phyloP scores from a whole-genome alignment of 768 basidiomycete species.

The Pholiota conissans region DNA sequence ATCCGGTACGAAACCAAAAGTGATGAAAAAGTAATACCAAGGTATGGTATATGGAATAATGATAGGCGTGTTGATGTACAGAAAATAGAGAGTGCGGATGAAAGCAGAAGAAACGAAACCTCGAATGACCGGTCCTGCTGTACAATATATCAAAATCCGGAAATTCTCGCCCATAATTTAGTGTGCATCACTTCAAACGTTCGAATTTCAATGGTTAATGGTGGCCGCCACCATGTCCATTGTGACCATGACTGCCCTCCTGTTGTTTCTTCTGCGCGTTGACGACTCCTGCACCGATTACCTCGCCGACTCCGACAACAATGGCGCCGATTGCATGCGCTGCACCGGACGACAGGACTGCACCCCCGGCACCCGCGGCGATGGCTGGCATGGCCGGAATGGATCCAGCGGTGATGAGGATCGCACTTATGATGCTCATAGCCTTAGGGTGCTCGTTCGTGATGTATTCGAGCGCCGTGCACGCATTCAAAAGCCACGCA shows the following conservation, averaged over 20 bases:
- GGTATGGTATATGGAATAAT: background rate
- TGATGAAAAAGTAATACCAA: no score
- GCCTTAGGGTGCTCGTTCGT: conserved; percentile 74
- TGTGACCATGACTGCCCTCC: background rate
- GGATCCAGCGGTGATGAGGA: conserved; percentile 77
- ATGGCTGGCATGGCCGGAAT: conserved; percentile 73
- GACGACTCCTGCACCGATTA: conserved; percentile 34
- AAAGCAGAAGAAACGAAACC: background rate
- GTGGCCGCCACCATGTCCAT: background rate
- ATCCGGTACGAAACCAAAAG: no score
- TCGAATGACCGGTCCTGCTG: background rate
- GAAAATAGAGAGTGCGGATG: background rate
- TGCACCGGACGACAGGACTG: conserved; percentile 69
- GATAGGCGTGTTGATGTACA: background rate
- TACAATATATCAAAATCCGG: background rate
- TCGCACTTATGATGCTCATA: conserved; percentile 72
- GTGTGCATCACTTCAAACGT: background rate
- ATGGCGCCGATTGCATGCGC: conserved; percentile 80
- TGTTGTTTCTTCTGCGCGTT: conserved; percentile 28
- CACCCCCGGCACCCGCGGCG: conserved; percentile 68
- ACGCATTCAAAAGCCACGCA: conserved; percentile 76
- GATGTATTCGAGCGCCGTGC: conserved; percentile 72
- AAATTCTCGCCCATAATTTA: background rate
- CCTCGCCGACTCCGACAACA: conserved; percentile 70
- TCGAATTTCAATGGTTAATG: background rate